Percentiles rank a stretch among this genome's conserved stretches.
phyloP scores from a whole-genome alignment of 2,329 filamentous ascomycete species.

The Aspergillus terreus region DNA sequence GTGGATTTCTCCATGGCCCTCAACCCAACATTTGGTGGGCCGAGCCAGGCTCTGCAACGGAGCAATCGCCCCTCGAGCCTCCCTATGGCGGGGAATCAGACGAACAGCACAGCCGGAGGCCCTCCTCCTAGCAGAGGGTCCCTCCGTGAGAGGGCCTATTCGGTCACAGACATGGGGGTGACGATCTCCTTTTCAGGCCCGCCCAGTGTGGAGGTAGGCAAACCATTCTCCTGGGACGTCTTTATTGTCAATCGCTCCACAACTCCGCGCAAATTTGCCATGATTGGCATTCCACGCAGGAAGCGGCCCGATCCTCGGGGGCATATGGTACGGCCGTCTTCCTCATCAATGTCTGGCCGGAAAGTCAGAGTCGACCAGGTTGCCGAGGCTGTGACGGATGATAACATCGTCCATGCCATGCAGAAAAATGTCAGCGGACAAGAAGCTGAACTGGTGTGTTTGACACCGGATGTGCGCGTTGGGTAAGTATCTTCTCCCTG shows the following conservation, averaged over 20 bases:
- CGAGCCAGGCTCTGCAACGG: conserved; percentile 44
- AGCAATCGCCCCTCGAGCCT: conserved; percentile 44
- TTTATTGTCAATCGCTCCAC: conserved; percentile 58
- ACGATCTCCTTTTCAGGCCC: conserved; percentile 56
- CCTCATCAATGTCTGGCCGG: conserved; percentile 39
- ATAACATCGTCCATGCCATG: conserved; percentile 54
- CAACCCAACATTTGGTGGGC: conserved; percentile 46
- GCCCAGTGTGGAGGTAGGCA: conserved; percentile 46
- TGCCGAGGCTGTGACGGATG: conserved; percentile 54
- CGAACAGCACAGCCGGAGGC: conserved; percentile 10
- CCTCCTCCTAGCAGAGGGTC: conserved; percentile 29
- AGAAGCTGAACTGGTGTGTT: conserved; percentile 51
- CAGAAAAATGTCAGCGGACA: conserved; percentile 49
- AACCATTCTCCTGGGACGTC: conserved; percentile 53
- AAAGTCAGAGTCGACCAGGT: conserved; percentile 33
- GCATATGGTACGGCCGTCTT: conserved; percentile 44
- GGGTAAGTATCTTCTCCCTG: conserved; percentile 41
- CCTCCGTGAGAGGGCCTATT: conserved; percentile 35
- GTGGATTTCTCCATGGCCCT: conserved; percentile 47
- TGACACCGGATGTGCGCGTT: conserved; percentile 56
- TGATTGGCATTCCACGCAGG: conserved; percentile 51
- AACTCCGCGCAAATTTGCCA: conserved; percentile 51
- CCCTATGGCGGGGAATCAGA: conserved; percentile 28
- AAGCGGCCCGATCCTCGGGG: conserved; percentile 39
- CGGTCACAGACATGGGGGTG: conserved; percentile 43